phyloP scores from a whole-genome alignment of 768 basidiomycete genomes.

The Leccinellum albellum region DNA sequence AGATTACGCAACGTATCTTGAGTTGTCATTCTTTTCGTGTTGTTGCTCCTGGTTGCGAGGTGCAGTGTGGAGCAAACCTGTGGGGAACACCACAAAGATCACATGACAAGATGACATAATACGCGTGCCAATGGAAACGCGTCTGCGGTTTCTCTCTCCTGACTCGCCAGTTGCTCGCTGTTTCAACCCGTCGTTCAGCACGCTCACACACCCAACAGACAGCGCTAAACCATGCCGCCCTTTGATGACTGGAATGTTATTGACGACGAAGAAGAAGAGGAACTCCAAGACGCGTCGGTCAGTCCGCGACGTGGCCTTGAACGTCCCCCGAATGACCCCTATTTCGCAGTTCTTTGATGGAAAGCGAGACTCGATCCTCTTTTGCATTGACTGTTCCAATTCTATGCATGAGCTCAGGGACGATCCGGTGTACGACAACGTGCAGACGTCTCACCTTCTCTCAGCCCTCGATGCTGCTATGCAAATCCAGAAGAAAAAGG shows the following conservation, averaged over 20 bases:
- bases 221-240: slow-evolving; percentile 44
- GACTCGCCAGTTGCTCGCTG: slow-evolving; percentile 1
- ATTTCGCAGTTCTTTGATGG: slow-evolving; percentile 58
- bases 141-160: not conserved
- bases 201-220: not conserved
- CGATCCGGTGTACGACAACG: slow-evolving; percentile 60
- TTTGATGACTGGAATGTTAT: slow-evolving; percentile 80
- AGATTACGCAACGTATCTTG: slow-evolving; percentile 23
- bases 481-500: slow-evolving; percentile 87
- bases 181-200: not conserved
- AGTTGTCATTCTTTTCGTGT: slow-evolving; percentile 12
- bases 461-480: slow-evolving; percentile 78
- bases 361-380: slow-evolving; percentile 85
- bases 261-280: slow-evolving; percentile 81
- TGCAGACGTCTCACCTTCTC: slow-evolving; percentile 72
- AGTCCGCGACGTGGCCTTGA: slow-evolving; percentile 15
- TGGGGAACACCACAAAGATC: not conserved
- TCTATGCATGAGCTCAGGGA: slow-evolving; percentile 80
- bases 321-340: slow-evolving; percentile 9
- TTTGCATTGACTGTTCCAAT: slow-evolving; percentile 90
- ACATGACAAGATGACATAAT: slow-evolving; percentile 24
- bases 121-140: slow-evolving; percentile 13
- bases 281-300: slow-evolving; percentile 69
- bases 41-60: not conserved
- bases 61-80: too few relatives aligned